Percentiles rank a stretch among this genome's conserved stretches.
Evolutionary conservation across 2,329 filamentous ascomycete genomes (phyloP).

Genomic region (Biscogniauxia sp.): DNA sequence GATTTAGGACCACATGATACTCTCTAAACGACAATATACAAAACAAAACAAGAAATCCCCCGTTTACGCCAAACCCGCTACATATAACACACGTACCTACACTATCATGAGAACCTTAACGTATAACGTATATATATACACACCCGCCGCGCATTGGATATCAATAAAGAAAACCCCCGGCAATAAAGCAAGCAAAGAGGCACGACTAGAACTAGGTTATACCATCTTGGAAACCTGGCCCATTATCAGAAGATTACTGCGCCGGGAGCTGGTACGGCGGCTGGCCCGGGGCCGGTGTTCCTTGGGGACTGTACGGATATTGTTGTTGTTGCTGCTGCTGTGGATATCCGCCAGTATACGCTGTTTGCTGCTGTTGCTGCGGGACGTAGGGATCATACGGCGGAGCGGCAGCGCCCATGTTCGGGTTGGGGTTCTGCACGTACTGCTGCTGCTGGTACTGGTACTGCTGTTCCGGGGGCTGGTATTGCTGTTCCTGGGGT

Average conservation of each 20-base stretch:
- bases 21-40: too few species aligned
- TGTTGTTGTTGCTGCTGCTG: conserved; percentile 16
- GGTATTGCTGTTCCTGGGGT: conserved; percentile 9
- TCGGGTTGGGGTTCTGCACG: conserved; percentile 2
- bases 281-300: conserved; percentile 22
- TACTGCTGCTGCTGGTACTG: conserved; percentile 14
- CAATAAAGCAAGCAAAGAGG: too few species aligned
- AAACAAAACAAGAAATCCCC: too few species aligned
- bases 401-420: conserved; percentile 1
- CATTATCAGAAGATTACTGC: conserved; percentile 8
- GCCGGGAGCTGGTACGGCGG: conserved; percentile 16
- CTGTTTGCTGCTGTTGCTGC: conserved; percentile 20
- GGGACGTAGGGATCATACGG: conserved; percentile 18
- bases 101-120: too few species aligned
- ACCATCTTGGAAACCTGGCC: background rate
- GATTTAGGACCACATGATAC: too few species aligned
- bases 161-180: too few species aligned
- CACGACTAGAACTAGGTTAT: background rate
- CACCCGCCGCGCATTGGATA: too few species aligned
- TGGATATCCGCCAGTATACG: conserved; percentile 17
- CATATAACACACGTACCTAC: too few species aligned
- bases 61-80: too few species aligned
- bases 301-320: conserved; percentile 15
- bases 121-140: too few species aligned
- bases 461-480: conserved; percentile 9